Evolutionary conservation across 2,329 filamentous ascomycete genomes (phyloP), one percentile per base, ranked within the genome.

Genomic region (Alternaria ethzedia): DNA sequence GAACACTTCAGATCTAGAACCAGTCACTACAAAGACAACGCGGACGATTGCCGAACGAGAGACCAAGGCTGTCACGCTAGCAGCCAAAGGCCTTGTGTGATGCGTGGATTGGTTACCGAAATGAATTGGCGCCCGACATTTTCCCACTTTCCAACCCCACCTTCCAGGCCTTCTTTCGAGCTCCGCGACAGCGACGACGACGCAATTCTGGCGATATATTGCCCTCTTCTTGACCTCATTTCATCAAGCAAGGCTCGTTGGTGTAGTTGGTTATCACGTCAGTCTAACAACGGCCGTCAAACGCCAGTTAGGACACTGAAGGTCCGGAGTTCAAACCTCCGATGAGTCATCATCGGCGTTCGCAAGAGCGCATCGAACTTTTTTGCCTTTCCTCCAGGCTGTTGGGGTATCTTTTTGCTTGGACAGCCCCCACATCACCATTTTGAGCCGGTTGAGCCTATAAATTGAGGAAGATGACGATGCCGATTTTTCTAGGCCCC

Each of bases 251-350:
- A 30, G 74, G 74, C 69, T 76, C 71, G 74, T 65, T 80, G 78
- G 80, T 82, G 80, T 82, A 82, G 80, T 82, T 81, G 80, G 80
- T 82, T 81, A 82, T 82, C 80, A 82, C 80, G 79, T 81, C 76
- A 81, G 80, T 82, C 79, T 82, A 81, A 82, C 80, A 82, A 47
- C 12, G 6, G 49, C 25, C 8, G 9, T 44, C 15, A 20, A 44
- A 25, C 41, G 32, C 13, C 9, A 12, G 60, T 59, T 47, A 59
- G 56, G 43, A 43, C 60, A 63, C 60, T 63, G 60, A 63, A 63
- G 60, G 60, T 63, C 60, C 60, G 47, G 60, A 63, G 60, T 63
- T 63, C 60, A 59, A 63, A 59, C 60, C 60, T 63, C 60, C 47
- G 60, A 57, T 63, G 60, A 63, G 60, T 63, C 60, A 61, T 25